These are phyloP conservation scores for Apiospora marii DNA, from an alignment of 2,329 filamentous ascomycete species.

Conservation along the genomic window DNA sequence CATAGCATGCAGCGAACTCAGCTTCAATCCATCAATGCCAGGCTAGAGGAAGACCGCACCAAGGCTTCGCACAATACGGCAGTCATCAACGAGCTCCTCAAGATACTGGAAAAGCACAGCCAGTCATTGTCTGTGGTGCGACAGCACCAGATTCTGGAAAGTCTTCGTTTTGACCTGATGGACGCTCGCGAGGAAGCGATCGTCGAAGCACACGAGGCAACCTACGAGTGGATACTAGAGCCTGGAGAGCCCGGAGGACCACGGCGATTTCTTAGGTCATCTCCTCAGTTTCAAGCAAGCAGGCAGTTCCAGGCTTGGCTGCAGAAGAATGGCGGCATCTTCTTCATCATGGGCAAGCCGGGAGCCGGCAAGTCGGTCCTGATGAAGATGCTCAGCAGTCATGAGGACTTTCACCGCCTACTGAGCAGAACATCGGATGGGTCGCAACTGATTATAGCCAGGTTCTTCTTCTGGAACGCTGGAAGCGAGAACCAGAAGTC, in stretches of 20 bases:
- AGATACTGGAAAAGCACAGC: neutral
- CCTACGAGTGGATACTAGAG: neutral
- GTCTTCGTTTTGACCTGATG: slow-evolving; percentile 1
- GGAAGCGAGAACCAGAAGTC: neutral
- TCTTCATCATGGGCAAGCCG: neutral
- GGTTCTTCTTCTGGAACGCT: slow-evolving; percentile 5
- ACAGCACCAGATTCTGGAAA: neutral
- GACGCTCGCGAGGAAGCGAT: neutral
- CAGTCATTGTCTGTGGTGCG: neutral
- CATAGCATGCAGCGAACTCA: neutral
- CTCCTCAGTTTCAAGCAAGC: neutral
- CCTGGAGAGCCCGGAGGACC: neutral
- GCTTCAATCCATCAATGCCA: neutral
- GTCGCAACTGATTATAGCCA: neutral
- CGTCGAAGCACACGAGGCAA: neutral
- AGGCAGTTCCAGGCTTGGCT: neutral
- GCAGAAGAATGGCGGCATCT: neutral
- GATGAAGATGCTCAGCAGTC: neutral
- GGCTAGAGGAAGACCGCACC: neutral
- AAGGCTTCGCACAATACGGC: too few relatives aligned
- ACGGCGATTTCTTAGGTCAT: neutral
- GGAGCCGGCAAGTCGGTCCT: neutral
- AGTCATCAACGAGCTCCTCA: neutral
- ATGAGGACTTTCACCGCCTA: neutral
- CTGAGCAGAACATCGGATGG: neutral